These are phyloP conservation scores for Colletotrichum viniferum DNA, from an alignment of 2,329 filamentous ascomycete genomes.

Conservation along the genomic window DNA sequence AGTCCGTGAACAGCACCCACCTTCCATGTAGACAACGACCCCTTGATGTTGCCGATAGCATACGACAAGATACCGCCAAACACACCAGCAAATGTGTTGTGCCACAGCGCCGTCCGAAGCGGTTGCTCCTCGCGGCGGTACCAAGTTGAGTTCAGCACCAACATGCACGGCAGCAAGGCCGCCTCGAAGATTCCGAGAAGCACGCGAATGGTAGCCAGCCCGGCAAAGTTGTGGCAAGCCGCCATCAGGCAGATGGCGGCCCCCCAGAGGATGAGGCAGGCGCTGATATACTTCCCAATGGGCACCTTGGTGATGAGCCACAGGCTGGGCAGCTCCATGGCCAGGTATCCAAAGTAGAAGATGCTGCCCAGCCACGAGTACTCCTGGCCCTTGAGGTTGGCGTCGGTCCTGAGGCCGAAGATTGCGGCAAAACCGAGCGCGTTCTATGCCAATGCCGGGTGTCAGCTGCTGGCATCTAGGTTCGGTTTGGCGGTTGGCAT, in stretches of 20 bases:
- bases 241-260: slow-evolving; percentile 34
- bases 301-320: slow-evolving; percentile 55
- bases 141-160: slow-evolving; percentile 53
- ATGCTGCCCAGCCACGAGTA: slow-evolving; percentile 64
- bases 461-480: neutral
- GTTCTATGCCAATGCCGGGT: neutral
- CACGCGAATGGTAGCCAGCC: slow-evolving; percentile 25
- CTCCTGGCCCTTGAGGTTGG: slow-evolving; percentile 54
- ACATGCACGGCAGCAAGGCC: slow-evolving; percentile 47
- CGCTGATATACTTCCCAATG: slow-evolving; percentile 7
- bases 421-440: slow-evolving; percentile 51
- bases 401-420: slow-evolving; percentile 56
- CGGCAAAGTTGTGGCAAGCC: slow-evolving; percentile 30
- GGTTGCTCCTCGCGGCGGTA: slow-evolving; percentile 62
- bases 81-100: slow-evolving; percentile 41
- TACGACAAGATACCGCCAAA: slow-evolving; percentile 60
- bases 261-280: slow-evolving; percentile 46
- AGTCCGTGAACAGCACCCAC: slow-evolving; percentile 47
- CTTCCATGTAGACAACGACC: slow-evolving; percentile 21
- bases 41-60: slow-evolving; percentile 32
- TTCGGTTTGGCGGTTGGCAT: neutral
- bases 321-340: slow-evolving; percentile 63
- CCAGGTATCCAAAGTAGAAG: slow-evolving; percentile 62
- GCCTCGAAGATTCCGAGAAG: slow-evolving; percentile 26
- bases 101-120: slow-evolving; percentile 70